Conservation (phyloP, 495 filamentous ascomycete species). For the Penicillium ochrochloron region DNA sequence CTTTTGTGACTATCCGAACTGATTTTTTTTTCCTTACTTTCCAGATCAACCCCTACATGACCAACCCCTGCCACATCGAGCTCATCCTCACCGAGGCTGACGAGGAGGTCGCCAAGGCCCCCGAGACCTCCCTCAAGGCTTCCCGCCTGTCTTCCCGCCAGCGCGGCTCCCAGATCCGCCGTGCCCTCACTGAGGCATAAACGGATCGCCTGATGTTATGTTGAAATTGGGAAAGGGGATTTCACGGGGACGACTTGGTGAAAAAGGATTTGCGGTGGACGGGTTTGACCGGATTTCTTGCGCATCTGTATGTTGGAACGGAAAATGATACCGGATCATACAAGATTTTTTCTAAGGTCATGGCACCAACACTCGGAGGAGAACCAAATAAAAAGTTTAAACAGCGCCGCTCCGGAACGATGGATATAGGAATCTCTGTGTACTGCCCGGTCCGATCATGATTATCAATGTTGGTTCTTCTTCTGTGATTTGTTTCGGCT, state of each 20-base stretch:
- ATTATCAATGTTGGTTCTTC: slow-evolving; percentile 37
- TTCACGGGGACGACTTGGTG: slow-evolving; percentile 29
- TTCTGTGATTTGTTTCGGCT: slow-evolving; percentile 19
- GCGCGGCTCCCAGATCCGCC: slow-evolving; percentile 78
- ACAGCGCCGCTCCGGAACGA: slow-evolving; percentile 35
- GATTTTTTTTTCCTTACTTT: slow-evolving; percentile 11
- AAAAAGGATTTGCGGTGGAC: slow-evolving; percentile 38
- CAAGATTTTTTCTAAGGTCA: slow-evolving; percentile 43
- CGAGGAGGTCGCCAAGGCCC: slow-evolving; percentile 77
- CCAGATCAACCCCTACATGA: slow-evolving; percentile 99
- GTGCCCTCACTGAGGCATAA: slow-evolving; percentile 82
- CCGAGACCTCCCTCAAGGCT: slow-evolving; percentile 58
- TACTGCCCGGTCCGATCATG: slow-evolving; percentile 39
- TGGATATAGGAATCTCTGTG: slow-evolving; percentile 36
- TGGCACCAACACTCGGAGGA: slow-evolving; percentile 36
- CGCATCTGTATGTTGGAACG: slow-evolving; percentile 42
- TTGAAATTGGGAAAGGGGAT: slow-evolving; percentile 19
- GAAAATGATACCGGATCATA: slow-evolving; percentile 50
- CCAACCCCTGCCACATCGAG: slow-evolving; percentile 99
- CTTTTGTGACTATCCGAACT: not conserved
- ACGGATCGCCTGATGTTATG: slow-evolving; percentile 25
- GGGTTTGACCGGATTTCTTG: slow-evolving; percentile 37
- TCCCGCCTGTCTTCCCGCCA: slow-evolving; percentile 80
- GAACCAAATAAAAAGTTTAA: slow-evolving; percentile 45
- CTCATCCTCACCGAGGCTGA: slow-evolving; percentile 96